Conservation (phyloP, 306 rosid species). For the Arachis stenosperma region DNA sequence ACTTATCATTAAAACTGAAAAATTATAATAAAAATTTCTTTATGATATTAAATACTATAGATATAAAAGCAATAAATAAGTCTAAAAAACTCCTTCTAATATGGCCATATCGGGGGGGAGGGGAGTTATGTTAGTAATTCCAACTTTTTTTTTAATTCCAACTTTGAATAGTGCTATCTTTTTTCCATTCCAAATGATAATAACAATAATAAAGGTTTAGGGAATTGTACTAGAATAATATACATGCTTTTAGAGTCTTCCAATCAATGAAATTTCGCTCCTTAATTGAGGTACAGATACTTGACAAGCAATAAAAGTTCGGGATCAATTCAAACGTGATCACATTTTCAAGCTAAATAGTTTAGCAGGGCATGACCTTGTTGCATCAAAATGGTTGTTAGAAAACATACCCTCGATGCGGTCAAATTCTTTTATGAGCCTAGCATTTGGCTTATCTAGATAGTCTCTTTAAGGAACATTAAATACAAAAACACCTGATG, state of each 20-base stretch:
- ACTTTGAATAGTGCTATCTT: no score
- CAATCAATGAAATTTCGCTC: not conserved
- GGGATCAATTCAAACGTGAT: not conserved
- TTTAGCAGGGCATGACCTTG: not conserved
- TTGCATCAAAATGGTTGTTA: slow-evolving; percentile 16
- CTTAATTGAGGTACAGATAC: not conserved
- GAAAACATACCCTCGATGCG: slow-evolving; percentile 60
- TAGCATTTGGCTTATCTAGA: slow-evolving; percentile 89
- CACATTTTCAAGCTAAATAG: not conserved
- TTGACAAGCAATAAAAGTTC: not conserved
- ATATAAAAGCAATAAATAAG: no score
- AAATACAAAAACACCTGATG: slow-evolving; percentile 73
- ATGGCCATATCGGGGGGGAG: no score
- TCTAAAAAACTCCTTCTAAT: no score
- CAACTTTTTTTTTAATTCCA: no score
- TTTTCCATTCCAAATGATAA: no score
- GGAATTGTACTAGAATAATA: not conserved
- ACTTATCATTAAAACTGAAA: no score
- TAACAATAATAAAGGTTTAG: not conserved
- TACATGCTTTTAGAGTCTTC: slow-evolving; percentile 4
- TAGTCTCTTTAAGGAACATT: slow-evolving; percentile 73
- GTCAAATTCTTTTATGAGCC: slow-evolving; percentile 78
- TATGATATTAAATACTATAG: no score
- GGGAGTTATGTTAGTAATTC: no score
- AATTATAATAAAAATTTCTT: no score